Evolutionary conservation across 164 flowering plant species (phyloP).

Genomic region (Berberis thunbergii): DNA sequence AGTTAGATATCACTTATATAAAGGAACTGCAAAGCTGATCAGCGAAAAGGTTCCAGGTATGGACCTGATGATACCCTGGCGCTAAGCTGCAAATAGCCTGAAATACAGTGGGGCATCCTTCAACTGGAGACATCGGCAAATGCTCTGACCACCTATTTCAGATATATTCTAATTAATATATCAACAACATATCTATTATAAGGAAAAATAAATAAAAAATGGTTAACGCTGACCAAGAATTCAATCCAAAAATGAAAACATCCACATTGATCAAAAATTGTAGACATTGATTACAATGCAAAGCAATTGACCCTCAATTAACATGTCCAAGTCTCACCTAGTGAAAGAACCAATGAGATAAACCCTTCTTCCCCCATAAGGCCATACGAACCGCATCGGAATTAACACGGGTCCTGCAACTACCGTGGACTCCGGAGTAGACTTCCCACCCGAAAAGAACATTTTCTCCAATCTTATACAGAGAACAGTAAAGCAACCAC

Average conservation of each 20-base stretch:
- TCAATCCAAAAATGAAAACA: too few relatives aligned
- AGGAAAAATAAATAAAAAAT: neutral
- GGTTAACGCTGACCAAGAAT: too few relatives aligned
- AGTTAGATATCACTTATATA: too few relatives aligned
- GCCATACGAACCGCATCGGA: conserved; percentile 49
- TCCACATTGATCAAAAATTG: too few relatives aligned
- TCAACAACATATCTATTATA: neutral
- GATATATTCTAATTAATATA: neutral
- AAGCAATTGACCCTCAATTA: too few relatives aligned
- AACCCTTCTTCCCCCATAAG: conserved; percentile 52
- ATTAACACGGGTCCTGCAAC: conserved; percentile 21
- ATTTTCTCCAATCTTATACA: conserved; percentile 17
- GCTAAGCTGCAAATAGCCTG: conserved; percentile 58
- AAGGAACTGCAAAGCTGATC: neutral
- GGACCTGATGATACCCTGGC: conserved; percentile 84
- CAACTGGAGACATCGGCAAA: conserved; percentile 73
- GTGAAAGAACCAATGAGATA: conserved; percentile 43
- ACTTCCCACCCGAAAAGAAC: conserved; percentile 29
- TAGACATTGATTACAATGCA: too few relatives aligned
- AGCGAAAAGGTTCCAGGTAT: neutral
- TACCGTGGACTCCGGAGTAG: conserved; percentile 26
- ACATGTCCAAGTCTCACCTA: conserved; percentile 23
- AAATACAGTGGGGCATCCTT: conserved; percentile 84
- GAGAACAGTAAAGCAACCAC: neutral
- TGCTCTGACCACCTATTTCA: conserved; percentile 63